Evolutionary conservation across 257 asterid species (phyloP).

Genomic region (Jacaranda mimosifolia): DNA sequence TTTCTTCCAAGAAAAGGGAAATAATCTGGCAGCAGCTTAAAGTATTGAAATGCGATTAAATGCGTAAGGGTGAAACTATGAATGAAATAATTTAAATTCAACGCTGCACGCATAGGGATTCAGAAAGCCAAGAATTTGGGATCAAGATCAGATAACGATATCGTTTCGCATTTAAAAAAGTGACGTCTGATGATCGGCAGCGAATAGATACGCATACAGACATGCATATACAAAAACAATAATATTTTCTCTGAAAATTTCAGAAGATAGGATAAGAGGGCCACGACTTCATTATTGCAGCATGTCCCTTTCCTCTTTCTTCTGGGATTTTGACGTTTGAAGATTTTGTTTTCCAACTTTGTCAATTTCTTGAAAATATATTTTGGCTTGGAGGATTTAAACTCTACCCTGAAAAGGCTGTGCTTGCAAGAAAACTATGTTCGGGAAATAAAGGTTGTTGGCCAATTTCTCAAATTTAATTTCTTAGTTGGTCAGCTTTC

Average conservation of each 20-base stretch:
- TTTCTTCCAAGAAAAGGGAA: constrained; percentile 31
- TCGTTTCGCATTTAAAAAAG: constrained; percentile 19
- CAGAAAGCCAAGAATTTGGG: constrained; percentile 22
- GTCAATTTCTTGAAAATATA: neutral
- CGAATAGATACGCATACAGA: neutral
- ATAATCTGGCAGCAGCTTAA: neutral
- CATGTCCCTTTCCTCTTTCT: neutral
- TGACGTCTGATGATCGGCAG: constrained; percentile 30
- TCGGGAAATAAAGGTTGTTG: too few relatives aligned
- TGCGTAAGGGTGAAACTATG: constrained; percentile 15
- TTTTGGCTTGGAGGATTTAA: neutral
- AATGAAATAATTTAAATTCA: constrained; percentile 8
- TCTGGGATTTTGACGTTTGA: neutral
- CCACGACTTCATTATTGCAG: constrained; percentile 28
- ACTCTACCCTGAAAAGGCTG: neutral
- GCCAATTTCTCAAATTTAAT: too few relatives aligned
- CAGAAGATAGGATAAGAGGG: constrained; percentile 37
- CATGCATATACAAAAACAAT: neutral
- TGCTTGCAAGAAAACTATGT: neutral
- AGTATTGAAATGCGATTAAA: constrained; percentile 5
- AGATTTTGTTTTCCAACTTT: neutral
- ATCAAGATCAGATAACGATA: constrained; percentile 35
- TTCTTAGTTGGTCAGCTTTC: too few relatives aligned
- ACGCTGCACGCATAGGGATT: constrained; percentile 35
- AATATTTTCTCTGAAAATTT: neutral